phyloP scores from a whole-genome alignment of 306 rosid species.

The Cyclanthera cordifolia region DNA sequence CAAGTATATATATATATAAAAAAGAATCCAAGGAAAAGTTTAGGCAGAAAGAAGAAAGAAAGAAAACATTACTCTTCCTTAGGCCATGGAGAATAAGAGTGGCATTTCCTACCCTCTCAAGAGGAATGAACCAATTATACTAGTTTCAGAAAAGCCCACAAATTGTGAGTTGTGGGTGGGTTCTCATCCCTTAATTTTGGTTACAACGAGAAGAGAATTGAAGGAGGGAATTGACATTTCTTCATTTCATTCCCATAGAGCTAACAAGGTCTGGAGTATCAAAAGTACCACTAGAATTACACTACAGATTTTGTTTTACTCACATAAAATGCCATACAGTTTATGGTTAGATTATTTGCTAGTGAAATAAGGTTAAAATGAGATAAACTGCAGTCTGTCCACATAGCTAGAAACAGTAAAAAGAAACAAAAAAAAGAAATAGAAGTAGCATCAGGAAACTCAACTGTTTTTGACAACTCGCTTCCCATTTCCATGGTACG shows the following conservation, averaged over 20 bases:
- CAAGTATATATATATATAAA: no score
- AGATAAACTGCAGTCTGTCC: not conserved
- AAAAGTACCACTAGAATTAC: not conserved
- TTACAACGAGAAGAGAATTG: not conserved
- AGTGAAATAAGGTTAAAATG: not conserved
- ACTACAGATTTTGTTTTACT: not conserved
- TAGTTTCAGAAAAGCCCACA: not conserved
- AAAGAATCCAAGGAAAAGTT: not conserved
- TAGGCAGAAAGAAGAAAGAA: not conserved
- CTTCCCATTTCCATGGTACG: constrained; percentile 83
- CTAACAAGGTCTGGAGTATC: not conserved
- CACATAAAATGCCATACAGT: not conserved
- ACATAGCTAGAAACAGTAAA: not conserved
- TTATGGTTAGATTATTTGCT: not conserved
- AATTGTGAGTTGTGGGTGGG: not conserved
- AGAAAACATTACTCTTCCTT: not conserved
- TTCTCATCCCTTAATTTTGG: constrained; percentile 3
- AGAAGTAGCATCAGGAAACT: constrained; percentile 31
- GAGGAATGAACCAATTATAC: not conserved
- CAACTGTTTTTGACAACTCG: constrained; percentile 70
- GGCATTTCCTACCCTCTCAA: not conserved
- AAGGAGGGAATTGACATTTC: not conserved
- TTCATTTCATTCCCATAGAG: not conserved
- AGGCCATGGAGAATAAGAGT: not conserved
- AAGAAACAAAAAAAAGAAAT: not conserved